Evolutionary conservation across 345 rosid species (phyloP), one percentile per base, ranked within the genome.

Genomic region (Bruguiera parviflora): DNA sequence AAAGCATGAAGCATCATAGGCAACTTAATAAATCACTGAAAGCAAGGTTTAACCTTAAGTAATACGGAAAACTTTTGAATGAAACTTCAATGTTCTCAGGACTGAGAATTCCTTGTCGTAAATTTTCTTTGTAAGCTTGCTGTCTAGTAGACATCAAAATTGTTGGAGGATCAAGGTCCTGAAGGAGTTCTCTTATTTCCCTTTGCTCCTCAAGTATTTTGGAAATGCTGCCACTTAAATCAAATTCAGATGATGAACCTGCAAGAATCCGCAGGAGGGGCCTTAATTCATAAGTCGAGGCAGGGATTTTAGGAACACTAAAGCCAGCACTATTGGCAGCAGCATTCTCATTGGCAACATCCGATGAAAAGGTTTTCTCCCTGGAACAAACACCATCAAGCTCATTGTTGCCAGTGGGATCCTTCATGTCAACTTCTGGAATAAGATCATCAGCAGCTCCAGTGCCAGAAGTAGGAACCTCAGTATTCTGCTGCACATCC

Each of bases 21-120:
- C 28, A 64, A 32, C 27, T 10, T 15, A 58, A 19, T 10, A 18
- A 61, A 53, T 29, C 27, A 43, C 27, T 52, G 43, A 43, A 58
- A 57, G 58, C 29, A 27, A 56, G 53, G 33, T 4, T 22, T 61
- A 79, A 90, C 99, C 99, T 92, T 69, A 96, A 71, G 68, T 76
- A 96, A 68, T 96, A 96, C 24, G 99, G 98, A 72, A 96, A 92
- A 59, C 71, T 77, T 59, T 89, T 91, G 53, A 92, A 87, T 63
- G 99, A 84, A 76, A 90, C 84, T 15, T 90, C 98, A 66, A 90
- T 82, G 49, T 75, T 77, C 57, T 84, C 81, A 58, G 96, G 83
- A 77, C 69, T 77, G 37, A 90, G 77, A 78, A 92, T 78, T 77
- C 89, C 89, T 77, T 84, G 92, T 67, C 69, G 84, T 63, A 96